These are phyloP conservation scores for Plantago elongata DNA, from an alignment of 257 asterid species.

Conservation along the genomic window DNA sequence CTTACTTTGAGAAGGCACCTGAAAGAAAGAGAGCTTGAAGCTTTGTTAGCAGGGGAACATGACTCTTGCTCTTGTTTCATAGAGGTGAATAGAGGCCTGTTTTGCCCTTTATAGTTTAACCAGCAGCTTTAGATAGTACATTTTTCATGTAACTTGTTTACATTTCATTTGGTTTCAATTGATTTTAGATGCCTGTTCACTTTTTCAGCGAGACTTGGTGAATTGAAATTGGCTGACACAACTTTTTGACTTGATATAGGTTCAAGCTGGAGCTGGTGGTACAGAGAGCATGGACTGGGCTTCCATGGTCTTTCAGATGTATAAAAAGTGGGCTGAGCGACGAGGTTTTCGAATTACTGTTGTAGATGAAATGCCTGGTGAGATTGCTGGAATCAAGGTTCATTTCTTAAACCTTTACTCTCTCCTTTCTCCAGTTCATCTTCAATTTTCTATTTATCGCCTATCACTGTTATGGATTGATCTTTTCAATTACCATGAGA, in stretches of 20 bases:
- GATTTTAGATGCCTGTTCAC: not conserved
- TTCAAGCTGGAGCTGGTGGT: conserved; percentile 99
- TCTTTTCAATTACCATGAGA: not conserved
- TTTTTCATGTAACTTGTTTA: not conserved
- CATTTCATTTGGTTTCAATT: not conserved
- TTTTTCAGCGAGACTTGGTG: not conserved
- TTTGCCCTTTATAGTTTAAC: not conserved
- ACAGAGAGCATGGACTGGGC: conserved; percentile 99
- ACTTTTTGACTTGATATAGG: conserved; percentile 37
- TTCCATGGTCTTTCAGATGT: conserved; percentile 94
- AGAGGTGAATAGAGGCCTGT: conserved; percentile 45
- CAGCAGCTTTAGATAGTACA: not conserved
- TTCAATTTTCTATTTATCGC: not conserved
- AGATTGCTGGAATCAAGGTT: conserved; percentile 94
- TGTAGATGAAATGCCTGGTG: conserved; percentile 96
- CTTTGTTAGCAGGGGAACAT: conserved; percentile 80
- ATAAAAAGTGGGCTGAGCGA: conserved; percentile 80
- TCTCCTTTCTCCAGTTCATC: conserved; percentile 3
- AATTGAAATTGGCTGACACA: conserved; percentile 8
- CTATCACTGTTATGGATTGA: not conserved
- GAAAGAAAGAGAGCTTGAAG: conserved; percentile 89
- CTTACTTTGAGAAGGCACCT: conserved; percentile 52
- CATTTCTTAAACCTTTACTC: conserved; percentile 19
- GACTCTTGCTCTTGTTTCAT: conserved; percentile 88
- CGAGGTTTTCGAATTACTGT: conserved; percentile 69